These are phyloP conservation scores for Anastatica hierochuntica DNA, from an alignment of 345 rosid species.

Conservation along the genomic window DNA sequence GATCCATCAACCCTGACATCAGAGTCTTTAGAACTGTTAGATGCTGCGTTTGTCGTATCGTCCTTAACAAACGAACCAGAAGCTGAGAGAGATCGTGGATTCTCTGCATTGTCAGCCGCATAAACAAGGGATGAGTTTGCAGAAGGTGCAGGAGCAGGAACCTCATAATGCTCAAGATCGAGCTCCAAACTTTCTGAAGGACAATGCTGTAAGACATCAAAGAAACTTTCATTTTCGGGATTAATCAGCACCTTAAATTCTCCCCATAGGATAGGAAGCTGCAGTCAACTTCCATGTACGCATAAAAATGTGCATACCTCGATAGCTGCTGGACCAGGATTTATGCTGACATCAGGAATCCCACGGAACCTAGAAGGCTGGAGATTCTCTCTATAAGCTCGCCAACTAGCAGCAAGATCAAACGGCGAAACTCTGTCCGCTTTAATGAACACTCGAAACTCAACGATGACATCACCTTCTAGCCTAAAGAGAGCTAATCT, in stretches of 20 bases:
- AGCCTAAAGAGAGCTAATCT: constrained; percentile 60
- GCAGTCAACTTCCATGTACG: too few species aligned
- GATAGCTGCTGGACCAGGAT: constrained; percentile 37
- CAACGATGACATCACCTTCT: constrained; percentile 64
- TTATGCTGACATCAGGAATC: constrained; percentile 86
- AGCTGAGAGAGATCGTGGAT: constrained; percentile 57
- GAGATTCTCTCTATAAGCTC: constrained; percentile 87
- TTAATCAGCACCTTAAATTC: too few species aligned
- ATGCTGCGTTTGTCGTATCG: constrained; percentile 25
- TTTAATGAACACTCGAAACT: constrained; percentile 62
- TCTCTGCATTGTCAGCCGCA: constrained; percentile 89
- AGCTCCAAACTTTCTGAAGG: constrained; percentile 81
- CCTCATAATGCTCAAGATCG: constrained; percentile 91
- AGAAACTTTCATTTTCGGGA: too few species aligned
- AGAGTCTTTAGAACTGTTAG: constrained; percentile 26
- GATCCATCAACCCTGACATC: constrained; percentile 47
- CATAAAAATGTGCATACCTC: too few species aligned
- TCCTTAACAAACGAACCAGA: constrained; percentile 38
- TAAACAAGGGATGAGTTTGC: constrained; percentile 66
- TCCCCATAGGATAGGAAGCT: too few species aligned
- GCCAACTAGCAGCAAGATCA: constrained; percentile 99
- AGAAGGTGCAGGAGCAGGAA: constrained; percentile 88
- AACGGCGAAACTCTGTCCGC: constrained; percentile 93
- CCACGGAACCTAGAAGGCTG: constrained; percentile 92
- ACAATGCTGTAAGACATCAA: constrained; percentile 35